A percentile compares a stretch with the other conserved stretches of the same genome.
phyloP scores from a whole-genome alignment of 75 land plant genomes.

The Picea sitchensis region DNA sequence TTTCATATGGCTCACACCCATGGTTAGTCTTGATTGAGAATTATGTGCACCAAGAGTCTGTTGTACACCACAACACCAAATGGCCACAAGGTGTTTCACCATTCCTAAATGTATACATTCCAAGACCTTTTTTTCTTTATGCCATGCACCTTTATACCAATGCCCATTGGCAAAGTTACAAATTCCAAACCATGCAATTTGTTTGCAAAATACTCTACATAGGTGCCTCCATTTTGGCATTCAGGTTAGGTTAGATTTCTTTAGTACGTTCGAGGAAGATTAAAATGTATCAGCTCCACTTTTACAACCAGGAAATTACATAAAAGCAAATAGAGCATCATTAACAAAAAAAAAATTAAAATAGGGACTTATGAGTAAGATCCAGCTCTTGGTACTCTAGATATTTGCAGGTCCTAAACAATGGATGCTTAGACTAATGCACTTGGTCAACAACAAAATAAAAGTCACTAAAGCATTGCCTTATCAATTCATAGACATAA shows the following conservation, averaged over 20 bases:
- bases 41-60: too few relatives aligned
- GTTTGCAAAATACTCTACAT: slow-evolving; percentile 86
- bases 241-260: not conserved
- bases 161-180: too few relatives aligned
- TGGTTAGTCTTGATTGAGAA: slow-evolving; percentile 24
- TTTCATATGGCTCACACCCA: slow-evolving; percentile 53
- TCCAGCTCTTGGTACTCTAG: not conserved
- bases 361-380: not conserved
- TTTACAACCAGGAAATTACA: not conserved
- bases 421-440: too few relatives aligned
- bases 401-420: too few relatives aligned
- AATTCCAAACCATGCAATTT: slow-evolving; percentile 43
- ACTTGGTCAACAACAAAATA: too few relatives aligned
- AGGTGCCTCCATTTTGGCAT: slow-evolving; percentile 74
- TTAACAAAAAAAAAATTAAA: not conserved
- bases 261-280: not conserved
- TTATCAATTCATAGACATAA: too few relatives aligned
- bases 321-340: not conserved
- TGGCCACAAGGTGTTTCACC: too few relatives aligned
- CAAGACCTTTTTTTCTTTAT: too few relatives aligned
- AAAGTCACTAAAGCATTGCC: too few relatives aligned
- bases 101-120: too few relatives aligned
- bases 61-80: too few relatives aligned
- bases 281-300: not conserved
- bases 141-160: slow-evolving; percentile 85